These are phyloP conservation scores for Breviolum minutum DNA, from an alignment of 73 alveolate genomes.

Conservation along the genomic window DNA sequence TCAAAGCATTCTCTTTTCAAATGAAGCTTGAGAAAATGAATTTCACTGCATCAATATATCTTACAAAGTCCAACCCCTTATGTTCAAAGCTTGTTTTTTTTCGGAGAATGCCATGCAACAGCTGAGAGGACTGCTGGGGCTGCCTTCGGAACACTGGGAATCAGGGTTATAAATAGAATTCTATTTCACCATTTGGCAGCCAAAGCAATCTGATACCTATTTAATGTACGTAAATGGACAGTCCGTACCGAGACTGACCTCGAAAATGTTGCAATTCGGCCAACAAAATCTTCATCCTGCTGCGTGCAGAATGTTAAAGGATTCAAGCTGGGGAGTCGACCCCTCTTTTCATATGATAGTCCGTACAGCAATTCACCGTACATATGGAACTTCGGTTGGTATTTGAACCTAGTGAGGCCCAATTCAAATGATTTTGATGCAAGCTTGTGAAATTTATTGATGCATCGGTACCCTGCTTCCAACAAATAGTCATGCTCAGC, in stretches of 20 bases:
- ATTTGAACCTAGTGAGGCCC: constrained; percentile 9
- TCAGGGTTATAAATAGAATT: neutral
- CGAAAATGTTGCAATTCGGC: neutral
- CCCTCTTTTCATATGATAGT: neutral
- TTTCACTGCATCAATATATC: neutral
- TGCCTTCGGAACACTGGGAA: neutral
- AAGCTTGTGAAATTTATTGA: neutral
- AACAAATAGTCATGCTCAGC: neutral
- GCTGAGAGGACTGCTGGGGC: neutral
- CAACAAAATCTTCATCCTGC: constrained; percentile 10
- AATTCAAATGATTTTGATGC: neutral
- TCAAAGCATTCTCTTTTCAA: neutral
- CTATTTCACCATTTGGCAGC: neutral
- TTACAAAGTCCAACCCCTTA: neutral
- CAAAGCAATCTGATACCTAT: neutral
- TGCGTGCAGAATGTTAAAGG: neutral
- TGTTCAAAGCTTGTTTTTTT: neutral
- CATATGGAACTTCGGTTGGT: constrained; percentile 13
- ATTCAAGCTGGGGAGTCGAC: neutral
- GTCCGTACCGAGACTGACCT: neutral
- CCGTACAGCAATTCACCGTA: neutral
- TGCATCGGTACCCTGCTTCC: neutral
- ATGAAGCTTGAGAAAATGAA: neutral
- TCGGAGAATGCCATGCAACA: neutral
- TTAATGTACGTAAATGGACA: neutral